These are phyloP conservation scores for Wickerhamomyces silvicola DNA, from an alignment of 805 yeast genomes.

Conservation along the genomic window DNA sequence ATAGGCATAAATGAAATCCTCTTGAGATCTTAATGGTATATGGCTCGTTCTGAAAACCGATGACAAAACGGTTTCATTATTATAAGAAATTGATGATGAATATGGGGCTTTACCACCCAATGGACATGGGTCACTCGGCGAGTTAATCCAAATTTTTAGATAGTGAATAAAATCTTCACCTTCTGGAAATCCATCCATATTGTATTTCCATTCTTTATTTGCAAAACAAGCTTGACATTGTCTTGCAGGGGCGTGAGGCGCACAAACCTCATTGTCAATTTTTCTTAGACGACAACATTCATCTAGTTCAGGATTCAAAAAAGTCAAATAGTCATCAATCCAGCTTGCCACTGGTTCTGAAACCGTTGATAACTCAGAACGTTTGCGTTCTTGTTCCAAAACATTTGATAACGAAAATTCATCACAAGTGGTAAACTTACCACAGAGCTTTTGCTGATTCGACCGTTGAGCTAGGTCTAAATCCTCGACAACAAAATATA, in stretches of 20 bases:
- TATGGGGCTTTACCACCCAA: slow-evolving; percentile 95
- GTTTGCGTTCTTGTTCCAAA: slow-evolving; percentile 74
- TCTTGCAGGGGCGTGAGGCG: slow-evolving; percentile 60
- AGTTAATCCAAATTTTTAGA: slow-evolving; percentile 74
- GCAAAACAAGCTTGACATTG: slow-evolving; percentile 70
- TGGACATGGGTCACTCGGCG: slow-evolving; percentile 88
- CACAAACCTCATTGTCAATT: slow-evolving; percentile 50
- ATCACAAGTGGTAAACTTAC: slow-evolving; percentile 80
- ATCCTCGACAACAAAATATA: slow-evolving; percentile 74
- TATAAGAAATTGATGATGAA: slow-evolving; percentile 46
- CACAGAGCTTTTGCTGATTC: slow-evolving; percentile 74
- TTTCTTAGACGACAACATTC: slow-evolving; percentile 78
- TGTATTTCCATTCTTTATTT: slow-evolving; percentile 56
- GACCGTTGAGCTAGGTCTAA: slow-evolving; percentile 53
- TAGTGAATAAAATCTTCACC: slow-evolving; percentile 63
- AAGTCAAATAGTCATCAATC: slow-evolving; percentile 85
- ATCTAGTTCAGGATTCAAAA: slow-evolving; percentile 81
- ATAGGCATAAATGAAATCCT: slow-evolving; percentile 78
- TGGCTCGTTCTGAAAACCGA: slow-evolving; percentile 80
- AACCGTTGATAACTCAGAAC: slow-evolving; percentile 58
- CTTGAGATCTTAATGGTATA: slow-evolving; percentile 70
- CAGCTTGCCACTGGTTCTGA: slow-evolving; percentile 84
- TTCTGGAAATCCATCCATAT: slow-evolving; percentile 81
- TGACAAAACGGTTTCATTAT: slow-evolving; percentile 39
- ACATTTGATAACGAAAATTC: slow-evolving; percentile 73